Base-by-base conservation (phyloP, 768 basidiomycete species). In the Tricholoma sp. region DNA sequence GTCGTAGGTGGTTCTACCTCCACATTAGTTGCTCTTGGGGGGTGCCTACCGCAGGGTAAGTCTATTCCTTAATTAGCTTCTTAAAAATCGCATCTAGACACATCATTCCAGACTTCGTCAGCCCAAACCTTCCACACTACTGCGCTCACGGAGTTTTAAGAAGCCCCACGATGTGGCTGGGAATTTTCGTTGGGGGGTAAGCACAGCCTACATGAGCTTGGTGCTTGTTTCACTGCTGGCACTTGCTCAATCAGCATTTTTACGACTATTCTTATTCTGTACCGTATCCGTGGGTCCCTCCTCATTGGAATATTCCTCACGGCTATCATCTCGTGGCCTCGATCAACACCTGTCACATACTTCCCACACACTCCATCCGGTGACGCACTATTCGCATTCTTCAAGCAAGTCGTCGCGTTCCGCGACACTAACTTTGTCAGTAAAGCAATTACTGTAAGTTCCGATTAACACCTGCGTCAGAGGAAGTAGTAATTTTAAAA, bases 251-350 rank as follows among this genome's bases (percentile, higher is more conserved):
- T 4, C 24, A 24, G 88, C 4, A 78, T 94, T 59, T 66, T 93
- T 53, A 93, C 91, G 1, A 76, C 88, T 4, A 72, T 92, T 53
- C 70, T 94, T 55, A 87, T 94, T 84, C 78, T 93, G 62, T 94
- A 91, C 70, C 86, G 89, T 53, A 75, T 94, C 66, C 87, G 85
- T 57, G 91, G 90, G 33, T 86, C 89, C 7, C 88, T 91, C 68
- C 83, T 88, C 47, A 84, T 86, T 56, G 91, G 91, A 47, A 92
- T 94, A 63, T 78, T 92, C 74, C 70, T 93, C 57, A 87, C 86
- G n/a, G 84, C 89, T 17, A 79, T 92, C 69, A 83, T 92, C 63
- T 91, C 89, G 0, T 94, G 91, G 91, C 90, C 90, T 0, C 83
- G 91, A 17, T 78, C 81, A 0, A 91, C 91, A 0, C 34, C 82